Evolutionary conservation across 2,329 filamentous ascomycete genomes (phyloP).

Genomic region (Diaporthe velutina): DNA sequence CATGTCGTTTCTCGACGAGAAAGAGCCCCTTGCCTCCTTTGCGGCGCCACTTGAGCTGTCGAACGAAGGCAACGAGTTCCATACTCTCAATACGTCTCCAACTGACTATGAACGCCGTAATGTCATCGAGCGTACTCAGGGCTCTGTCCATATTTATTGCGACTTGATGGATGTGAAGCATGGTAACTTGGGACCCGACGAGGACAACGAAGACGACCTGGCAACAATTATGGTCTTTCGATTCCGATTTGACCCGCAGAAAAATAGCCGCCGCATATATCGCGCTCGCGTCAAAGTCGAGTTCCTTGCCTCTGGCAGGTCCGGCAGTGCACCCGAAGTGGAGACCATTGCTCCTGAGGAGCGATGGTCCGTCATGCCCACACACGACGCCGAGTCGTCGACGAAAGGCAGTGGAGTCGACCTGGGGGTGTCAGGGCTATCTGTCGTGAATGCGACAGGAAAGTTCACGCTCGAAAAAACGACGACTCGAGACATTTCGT

Average conservation of each 20-base stretch:
- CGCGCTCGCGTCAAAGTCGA: not conserved
- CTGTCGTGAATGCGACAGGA: not conserved
- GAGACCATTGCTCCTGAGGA: not conserved
- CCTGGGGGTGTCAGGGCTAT: not conserved
- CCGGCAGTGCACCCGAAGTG: not conserved
- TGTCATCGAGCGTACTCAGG: not conserved
- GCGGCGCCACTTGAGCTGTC: not conserved
- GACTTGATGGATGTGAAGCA: slow-evolving; percentile 16
- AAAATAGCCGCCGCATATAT: not conserved
- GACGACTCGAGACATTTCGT: not conserved
- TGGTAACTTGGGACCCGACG: not conserved
- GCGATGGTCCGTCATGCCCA: not conserved
- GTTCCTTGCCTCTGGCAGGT: not conserved
- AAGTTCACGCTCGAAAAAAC: not conserved
- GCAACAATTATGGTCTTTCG: slow-evolving; percentile 13
- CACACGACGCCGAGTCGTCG: not conserved
- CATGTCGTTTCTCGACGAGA: not conserved
- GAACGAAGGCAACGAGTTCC: not conserved
- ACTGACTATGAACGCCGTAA: not conserved
- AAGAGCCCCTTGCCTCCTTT: not conserved
- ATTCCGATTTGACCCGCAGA: slow-evolving; percentile 10
- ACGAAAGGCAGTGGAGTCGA: not conserved
- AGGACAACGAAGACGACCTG: not conserved
- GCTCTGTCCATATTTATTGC: not conserved
- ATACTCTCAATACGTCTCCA: not conserved